Percentiles rank a stretch among this genome's conserved stretches.
phyloP scores from a whole-genome alignment of 495 filamentous ascomycete species.

The Cladorrhinum samala region DNA sequence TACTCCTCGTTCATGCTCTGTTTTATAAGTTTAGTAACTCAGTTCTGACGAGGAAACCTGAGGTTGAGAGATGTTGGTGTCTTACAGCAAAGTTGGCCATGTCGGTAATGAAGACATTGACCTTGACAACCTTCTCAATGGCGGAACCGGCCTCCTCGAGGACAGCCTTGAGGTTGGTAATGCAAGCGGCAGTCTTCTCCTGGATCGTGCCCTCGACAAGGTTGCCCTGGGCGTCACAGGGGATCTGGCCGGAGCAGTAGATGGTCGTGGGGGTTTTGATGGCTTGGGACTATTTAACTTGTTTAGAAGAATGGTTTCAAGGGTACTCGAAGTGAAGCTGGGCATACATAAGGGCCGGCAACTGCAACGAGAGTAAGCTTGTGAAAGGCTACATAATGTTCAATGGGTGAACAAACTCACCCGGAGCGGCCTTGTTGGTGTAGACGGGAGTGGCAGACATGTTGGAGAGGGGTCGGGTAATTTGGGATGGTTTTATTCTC shows the following conservation, averaged over 20 bases:
- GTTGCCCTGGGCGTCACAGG: conserved; percentile 66
- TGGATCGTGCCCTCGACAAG: conserved; percentile 71
- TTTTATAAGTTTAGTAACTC: conserved; percentile 4
- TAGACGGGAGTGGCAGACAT: conserved; percentile 46
- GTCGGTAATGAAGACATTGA: conserved; percentile 75
- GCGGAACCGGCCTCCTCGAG: conserved; percentile 70
- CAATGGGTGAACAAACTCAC: conserved; percentile 31
- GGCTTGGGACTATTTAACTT: conserved; percentile 65
- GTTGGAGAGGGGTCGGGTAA: conserved; percentile 21
- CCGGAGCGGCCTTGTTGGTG: conserved; percentile 45
- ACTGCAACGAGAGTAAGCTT: conserved; percentile 24
- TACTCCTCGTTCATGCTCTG: conserved; percentile 82
- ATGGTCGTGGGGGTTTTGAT: conserved; percentile 75
- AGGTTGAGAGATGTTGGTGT: neutral
- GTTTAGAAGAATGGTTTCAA: conserved; percentile 9
- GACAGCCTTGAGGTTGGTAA: conserved; percentile 71
- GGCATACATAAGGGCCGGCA: conserved; percentile 51
- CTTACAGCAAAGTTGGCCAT: conserved; percentile 70
- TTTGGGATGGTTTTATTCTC: conserved; percentile 4
- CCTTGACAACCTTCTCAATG: conserved; percentile 72
- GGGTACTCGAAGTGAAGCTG: neutral
- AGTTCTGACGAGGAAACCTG: neutral
- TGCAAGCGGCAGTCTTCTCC: conserved; percentile 68
- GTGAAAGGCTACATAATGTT: conserved; percentile 11
- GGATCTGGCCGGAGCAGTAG: conserved; percentile 93